These are phyloP conservation scores for Pyracantha coccinea DNA, from an alignment of 331 rosid genomes.

Conservation along the genomic window DNA sequence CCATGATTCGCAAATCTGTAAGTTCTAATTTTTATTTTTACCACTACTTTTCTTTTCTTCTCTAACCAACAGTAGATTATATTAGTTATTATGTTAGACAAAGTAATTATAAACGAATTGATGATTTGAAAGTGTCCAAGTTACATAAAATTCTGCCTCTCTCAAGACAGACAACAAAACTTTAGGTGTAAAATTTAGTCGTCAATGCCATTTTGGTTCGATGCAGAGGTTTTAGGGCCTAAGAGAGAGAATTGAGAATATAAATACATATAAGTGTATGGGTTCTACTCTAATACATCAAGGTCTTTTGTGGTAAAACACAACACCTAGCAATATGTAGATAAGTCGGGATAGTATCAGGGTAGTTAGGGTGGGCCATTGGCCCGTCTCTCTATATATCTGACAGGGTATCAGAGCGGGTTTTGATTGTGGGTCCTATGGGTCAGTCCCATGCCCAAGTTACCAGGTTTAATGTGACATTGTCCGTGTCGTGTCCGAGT, in stretches of 20 bases:
- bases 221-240: not conserved
- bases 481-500: too few relatives aligned
- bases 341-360: too few relatives aligned
- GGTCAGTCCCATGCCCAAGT: too few relatives aligned
- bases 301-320: too few relatives aligned
- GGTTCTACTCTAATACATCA: too few relatives aligned
- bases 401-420: too few relatives aligned
- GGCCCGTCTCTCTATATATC: too few relatives aligned
- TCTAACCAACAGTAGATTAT: not conserved
- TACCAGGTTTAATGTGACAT: too few relatives aligned
- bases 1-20: slow-evolving; percentile 78
- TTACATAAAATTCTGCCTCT: not conserved
- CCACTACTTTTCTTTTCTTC: not conserved
- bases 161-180: not conserved
- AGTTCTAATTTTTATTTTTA: slow-evolving; percentile 8
- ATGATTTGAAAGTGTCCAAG: not conserved
- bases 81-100: not conserved
- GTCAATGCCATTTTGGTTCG: not conserved
- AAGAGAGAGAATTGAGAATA: not conserved
- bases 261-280: too few relatives aligned
- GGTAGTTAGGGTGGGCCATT: too few relatives aligned
- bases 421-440: too few relatives aligned
- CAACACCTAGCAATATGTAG: too few relatives aligned
- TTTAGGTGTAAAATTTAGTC: not conserved
- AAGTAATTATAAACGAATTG: not conserved